phyloP scores from a whole-genome alignment of 2,329 filamentous ascomycete genomes.

The Zymoseptoria pseudotritici region DNA sequence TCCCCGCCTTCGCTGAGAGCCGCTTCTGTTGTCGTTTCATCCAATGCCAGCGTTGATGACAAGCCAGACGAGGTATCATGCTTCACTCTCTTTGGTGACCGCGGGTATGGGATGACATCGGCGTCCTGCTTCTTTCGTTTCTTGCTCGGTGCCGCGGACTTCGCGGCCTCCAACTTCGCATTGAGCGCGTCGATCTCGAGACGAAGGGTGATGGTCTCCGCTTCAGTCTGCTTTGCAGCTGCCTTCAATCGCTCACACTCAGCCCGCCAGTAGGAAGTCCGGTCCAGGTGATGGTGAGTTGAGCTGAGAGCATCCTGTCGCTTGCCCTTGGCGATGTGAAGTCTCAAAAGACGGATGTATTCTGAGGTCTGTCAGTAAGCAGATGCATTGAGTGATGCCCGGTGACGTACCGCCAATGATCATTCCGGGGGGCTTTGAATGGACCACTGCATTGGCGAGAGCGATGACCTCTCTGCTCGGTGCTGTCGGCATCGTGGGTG shows the following conservation, averaged over 20 bases:
- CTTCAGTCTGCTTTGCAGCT: conserved; percentile 12
- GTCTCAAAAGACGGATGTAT: conserved; percentile 28
- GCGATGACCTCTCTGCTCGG: conserved; percentile 16
- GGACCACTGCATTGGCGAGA: conserved; percentile 25
- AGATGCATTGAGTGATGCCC: background rate
- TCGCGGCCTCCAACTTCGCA: conserved; percentile 10
- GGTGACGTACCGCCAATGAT: conserved; percentile 23
- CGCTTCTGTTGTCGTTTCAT: background rate
- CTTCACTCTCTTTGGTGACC: conserved; percentile 20
- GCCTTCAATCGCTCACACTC: conserved; percentile 21
- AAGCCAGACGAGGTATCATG: conserved; percentile 8
- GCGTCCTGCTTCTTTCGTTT: conserved; percentile 26
- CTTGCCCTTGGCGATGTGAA: conserved; percentile 26
- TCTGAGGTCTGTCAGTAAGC: conserved; percentile 13
- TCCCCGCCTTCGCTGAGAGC: conserved; percentile 18
- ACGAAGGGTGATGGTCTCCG: conserved; percentile 15
- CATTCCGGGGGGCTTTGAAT: conserved; percentile 32
- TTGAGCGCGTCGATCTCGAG: conserved; percentile 20
- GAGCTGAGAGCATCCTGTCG: conserved; percentile 20
- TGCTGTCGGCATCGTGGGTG: background rate
- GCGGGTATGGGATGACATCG: conserved; percentile 19
- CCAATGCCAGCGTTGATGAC: background rate
- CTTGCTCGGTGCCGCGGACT: conserved; percentile 9
- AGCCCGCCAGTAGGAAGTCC: conserved; percentile 33
- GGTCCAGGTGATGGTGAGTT: conserved; percentile 31